A percentile compares a stretch with the other conserved stretches of the same genome.
Conservation (phyloP, 1,139 yeast genomes). For the Pneumocystis canis region DNA sequence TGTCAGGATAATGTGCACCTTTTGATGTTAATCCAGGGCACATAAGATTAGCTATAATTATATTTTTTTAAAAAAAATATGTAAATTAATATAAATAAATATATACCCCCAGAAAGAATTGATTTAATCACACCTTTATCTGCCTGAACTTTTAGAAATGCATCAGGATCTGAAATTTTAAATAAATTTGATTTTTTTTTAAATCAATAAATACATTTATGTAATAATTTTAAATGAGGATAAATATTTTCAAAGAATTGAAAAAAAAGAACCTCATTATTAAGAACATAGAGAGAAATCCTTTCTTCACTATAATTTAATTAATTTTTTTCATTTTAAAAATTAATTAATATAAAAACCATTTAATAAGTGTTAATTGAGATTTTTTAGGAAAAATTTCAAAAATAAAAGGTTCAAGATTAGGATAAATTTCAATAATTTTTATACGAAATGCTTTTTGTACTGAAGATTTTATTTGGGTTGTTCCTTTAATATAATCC, state of each 20-base stretch:
- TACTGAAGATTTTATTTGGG: constrained; percentile 83
- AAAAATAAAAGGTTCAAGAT: constrained; percentile 60
- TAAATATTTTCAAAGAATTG: constrained; percentile 72
- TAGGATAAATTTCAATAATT: constrained; percentile 57
- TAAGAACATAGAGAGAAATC: constrained; percentile 62
- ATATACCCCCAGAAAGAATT: constrained; percentile 73
- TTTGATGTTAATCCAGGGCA: constrained; percentile 92
- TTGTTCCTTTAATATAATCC: constrained; percentile 78
- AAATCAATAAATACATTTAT: constrained; percentile 34
- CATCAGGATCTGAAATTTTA: constrained; percentile 35
- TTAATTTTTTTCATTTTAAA: constrained; percentile 5
- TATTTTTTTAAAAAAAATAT: background rate
- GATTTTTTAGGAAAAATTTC: constrained; percentile 80
- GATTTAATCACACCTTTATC: constrained; percentile 96
- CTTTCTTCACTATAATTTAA: constrained; percentile 43
- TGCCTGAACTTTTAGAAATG: constrained; percentile 76
- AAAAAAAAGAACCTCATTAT: constrained; percentile 58
- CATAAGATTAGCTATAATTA: constrained; percentile 12
- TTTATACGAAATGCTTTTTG: constrained; percentile 70
- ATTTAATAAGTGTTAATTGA: constrained; percentile 67
- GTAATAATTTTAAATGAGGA: constrained; percentile 66
- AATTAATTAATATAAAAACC: constrained; percentile 23
- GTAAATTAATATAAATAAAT: constrained; percentile 50
- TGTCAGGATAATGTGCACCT: constrained; percentile 74
- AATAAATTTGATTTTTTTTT: background rate